Base-by-base conservation (phyloP, 768 basidiomycete genomes). In the Lenzites betulinus region DNA sequence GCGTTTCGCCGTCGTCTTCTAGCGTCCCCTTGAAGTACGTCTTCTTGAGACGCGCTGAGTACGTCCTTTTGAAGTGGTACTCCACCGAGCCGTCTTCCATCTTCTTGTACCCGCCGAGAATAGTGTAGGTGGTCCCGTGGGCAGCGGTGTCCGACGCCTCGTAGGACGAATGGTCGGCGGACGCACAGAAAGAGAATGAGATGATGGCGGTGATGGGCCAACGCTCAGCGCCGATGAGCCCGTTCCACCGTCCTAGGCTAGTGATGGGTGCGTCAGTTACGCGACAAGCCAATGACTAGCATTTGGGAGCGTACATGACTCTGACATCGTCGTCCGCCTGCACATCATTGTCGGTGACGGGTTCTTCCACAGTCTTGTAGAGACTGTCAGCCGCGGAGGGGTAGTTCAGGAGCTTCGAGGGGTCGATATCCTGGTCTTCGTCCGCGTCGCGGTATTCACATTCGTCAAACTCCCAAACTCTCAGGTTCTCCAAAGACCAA, bases 241-340 rank as follows among this genome's bases (percentile, higher is more conserved):
- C 70, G 33, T 72, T 57, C 71, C 71, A 72, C 11, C 64, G 36
- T 0, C 71, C 71, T 0, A 72, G 44, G n/a, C 64, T 64, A 26
- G 8, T 33, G 11, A 33, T 33, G 30, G 11, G 42, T 12, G 3
- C 12, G 9, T 39, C 15, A 49, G 39, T 35, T 30, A 15, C 7
- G 5, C 28, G 16, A 8, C 7, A 16, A 18, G 18, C 6, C 15
- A 13, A 49, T 11, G 30, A 8, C 22, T 16, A 15, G 1, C 23
- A 26, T 7, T 8, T 16, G 0, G 6, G 35, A 13, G 46, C 62
- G 36, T 20, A 64, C 63, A 64, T 55, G 12, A 30, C n/a, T 6
- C 36, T 42, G 65, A 60, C 20, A 7, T 44, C 54, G 41, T 60
- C 53, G 58, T 35, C 54, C 12, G 55, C 50, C 50, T 54, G 41